Evolutionary conservation across 306 rosid species (phyloP), one percentile per base, ranked within the genome.

Genomic region (Quercus glauca): DNA sequence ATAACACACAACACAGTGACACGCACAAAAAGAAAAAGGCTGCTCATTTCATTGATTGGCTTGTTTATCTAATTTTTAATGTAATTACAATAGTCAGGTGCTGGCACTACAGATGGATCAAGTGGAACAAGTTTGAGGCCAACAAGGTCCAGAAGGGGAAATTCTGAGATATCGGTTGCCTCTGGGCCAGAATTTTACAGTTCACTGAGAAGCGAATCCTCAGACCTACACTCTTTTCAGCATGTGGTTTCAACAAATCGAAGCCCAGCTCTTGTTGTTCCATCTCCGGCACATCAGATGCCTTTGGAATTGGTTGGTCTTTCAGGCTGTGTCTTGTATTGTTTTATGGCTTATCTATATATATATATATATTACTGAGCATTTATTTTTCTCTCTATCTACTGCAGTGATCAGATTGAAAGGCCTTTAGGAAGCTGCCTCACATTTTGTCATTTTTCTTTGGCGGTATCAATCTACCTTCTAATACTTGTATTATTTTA

Each of bases 201-300:
- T 49, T 90, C 90, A 3, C 82, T 79, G 49, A 83, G 91, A 83
- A 89, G 81, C 33, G 90, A 90, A 69, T 81, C 77, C 79, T 88
- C 94, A 26, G 99, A 90, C 78, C 77, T 80, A 19, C 87, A 83
- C 13, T 52, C 88, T 77, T 86, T 80, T 83, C 93, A 91, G 78
- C 88, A 82, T 71, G 86, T 79, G 80, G 86, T 87, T 63, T 87
- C 95, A 29, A 84, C 79, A 72, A 89, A 78, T 78, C 85, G 87
- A 77, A 87, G 90, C 77, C 89, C 89, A 4, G 90, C 97, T 58
- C 84, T 91, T 74, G 97, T 90, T 37, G 97, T 79, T 75, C 90
- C 94, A 57, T 89, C 92, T 55, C 87, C 89, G 2, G 51, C 85
- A 15, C 79, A 78, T 81, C 76, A 41, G 52, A 82, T 81, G 64